Conservation (phyloP, 495 filamentous ascomycete species). For the Parmelia sp. region DNA sequence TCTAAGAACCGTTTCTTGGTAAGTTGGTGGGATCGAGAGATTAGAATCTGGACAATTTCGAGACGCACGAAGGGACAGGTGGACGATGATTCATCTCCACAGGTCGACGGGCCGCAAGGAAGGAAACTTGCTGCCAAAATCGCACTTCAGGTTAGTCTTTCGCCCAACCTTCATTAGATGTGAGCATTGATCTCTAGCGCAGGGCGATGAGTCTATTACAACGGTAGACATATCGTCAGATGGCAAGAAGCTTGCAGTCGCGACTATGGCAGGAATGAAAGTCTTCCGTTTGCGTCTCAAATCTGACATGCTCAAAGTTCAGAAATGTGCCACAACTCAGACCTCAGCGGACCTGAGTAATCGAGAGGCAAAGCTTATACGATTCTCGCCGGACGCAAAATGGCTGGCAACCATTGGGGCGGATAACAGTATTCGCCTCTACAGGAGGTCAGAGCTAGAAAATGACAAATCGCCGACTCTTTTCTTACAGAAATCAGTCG, state of each 20-base stretch:
- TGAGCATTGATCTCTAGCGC: slow-evolving; percentile 16
- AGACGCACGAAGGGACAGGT: neutral
- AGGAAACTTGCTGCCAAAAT: slow-evolving; percentile 34
- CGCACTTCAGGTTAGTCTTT: slow-evolving; percentile 26
- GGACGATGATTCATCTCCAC: neutral
- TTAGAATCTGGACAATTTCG: slow-evolving; percentile 66
- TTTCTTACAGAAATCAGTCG: slow-evolving; percentile 43
- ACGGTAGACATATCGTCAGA: slow-evolving; percentile 67
- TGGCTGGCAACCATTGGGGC: slow-evolving; percentile 52
- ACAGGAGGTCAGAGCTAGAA: slow-evolving; percentile 38
- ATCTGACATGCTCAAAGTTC: slow-evolving; percentile 53
- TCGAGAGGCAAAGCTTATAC: slow-evolving; percentile 59
- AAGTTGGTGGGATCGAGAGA: slow-evolving; percentile 89
- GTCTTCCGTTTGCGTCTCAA: slow-evolving; percentile 60
- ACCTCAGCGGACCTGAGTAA: slow-evolving; percentile 42
- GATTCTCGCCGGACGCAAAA: slow-evolving; percentile 45
- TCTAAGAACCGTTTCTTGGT: slow-evolving; percentile 65
- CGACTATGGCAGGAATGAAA: slow-evolving; percentile 72
- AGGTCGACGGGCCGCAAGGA: slow-evolving; percentile 18
- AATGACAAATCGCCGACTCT: slow-evolving; percentile 35
- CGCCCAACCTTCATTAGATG: slow-evolving; percentile 48
- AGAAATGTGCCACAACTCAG: slow-evolving; percentile 64
- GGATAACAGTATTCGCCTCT: slow-evolving; percentile 44
- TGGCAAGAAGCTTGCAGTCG: slow-evolving; percentile 68
- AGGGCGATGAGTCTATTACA: slow-evolving; percentile 82